phyloP scores from a whole-genome alignment of 2,329 filamentous ascomycete genomes.

The Teratosphaeria viscida region DNA sequence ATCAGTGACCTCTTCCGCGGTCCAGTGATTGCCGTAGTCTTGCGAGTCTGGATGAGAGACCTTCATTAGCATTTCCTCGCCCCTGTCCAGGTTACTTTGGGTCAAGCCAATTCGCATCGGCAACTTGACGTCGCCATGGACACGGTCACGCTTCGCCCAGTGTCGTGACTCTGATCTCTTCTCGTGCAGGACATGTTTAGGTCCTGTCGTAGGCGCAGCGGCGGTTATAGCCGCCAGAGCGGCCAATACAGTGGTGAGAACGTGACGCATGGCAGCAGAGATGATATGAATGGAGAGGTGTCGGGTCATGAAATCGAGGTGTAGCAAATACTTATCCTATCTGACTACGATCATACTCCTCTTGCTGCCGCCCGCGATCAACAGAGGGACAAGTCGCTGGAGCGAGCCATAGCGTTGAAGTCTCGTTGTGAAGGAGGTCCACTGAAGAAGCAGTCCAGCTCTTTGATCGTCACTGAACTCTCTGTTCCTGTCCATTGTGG shows the following conservation, averaged over 20 bases:
- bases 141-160: constrained; percentile 28
- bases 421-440: background rate
- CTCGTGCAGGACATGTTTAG: background rate
- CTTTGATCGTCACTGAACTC: background rate
- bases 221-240: background rate
- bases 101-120: constrained; percentile 26
- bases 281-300: background rate
- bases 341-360: background rate
- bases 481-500: background rate
- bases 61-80: constrained; percentile 21
- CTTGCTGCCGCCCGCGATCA: background rate
- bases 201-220: background rate
- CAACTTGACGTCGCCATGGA: constrained; percentile 15
- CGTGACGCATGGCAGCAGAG: background rate
- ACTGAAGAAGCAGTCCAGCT: background rate
- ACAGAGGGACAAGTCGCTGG: background rate
- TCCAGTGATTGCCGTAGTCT: constrained; percentile 35
- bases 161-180: background rate
- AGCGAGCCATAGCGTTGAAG: background rate
- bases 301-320: background rate
- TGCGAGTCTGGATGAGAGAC: constrained; percentile 31
- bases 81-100: constrained; percentile 25
- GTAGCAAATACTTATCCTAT: background rate
- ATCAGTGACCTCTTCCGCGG: constrained; percentile 28
- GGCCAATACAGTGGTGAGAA: background rate